phyloP scores from a whole-genome alignment of 306 rosid genomes.

The Spatholobus suberectus region DNA sequence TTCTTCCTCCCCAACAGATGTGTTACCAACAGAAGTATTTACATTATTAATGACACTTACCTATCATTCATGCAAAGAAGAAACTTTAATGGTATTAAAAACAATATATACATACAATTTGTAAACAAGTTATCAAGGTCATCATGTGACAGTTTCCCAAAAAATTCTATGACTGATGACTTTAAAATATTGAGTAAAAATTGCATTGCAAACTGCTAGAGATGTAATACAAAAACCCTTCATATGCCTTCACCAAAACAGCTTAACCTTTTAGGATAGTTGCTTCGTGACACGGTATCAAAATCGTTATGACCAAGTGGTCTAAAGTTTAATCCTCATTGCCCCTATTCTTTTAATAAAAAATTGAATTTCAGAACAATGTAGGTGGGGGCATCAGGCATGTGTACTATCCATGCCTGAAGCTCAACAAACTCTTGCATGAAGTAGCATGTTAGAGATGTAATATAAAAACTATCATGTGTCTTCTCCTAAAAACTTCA shows the following conservation, averaged over 20 bases:
- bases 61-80: slow-evolving; percentile 50
- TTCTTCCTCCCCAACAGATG: slow-evolving; percentile 93
- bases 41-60: slow-evolving; percentile 85
- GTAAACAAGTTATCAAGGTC: slow-evolving; percentile 24
- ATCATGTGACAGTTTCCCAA: background rate
- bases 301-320: background rate
- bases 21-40: slow-evolving; percentile 91
- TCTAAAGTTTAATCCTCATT: background rate
- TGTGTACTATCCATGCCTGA: background rate
- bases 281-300: background rate
- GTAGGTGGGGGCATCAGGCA: background rate
- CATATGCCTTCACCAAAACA: background rate
- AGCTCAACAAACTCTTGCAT: background rate
- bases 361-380: background rate
- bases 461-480: background rate
- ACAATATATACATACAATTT: background rate
- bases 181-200: slow-evolving; percentile 22
- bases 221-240: background rate
- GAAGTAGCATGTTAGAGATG: background rate
- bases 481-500: background rate
- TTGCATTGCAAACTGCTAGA: slow-evolving; percentile 11
- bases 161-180: background rate
- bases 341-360: background rate
- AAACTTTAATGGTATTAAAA: background rate
- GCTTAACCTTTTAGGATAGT: background rate